These are phyloP conservation scores for Wickerhamomyces xylosicus DNA, from an alignment of 805 yeast species.

Conservation along the genomic window DNA sequence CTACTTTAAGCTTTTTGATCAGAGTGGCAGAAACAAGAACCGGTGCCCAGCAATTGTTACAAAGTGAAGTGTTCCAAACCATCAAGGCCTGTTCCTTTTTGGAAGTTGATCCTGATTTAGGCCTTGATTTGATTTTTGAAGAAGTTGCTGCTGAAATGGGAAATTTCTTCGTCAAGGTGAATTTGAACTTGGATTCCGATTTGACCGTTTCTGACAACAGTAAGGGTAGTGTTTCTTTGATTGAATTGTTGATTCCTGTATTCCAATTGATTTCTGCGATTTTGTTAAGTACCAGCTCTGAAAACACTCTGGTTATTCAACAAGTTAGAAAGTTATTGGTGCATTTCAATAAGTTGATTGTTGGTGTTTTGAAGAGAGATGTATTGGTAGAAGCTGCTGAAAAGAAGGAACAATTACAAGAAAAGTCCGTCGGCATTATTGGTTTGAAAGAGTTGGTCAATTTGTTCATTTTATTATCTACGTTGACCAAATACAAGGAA, in stretches of 20 bases:
- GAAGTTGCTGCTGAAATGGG: conserved; percentile 21
- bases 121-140: conserved; percentile 42
- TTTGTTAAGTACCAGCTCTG: conserved; percentile 67
- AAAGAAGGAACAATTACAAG: conserved; percentile 17
- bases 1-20: conserved; percentile 57
- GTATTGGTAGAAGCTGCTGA: conserved; percentile 23
- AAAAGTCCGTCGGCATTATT: conserved; percentile 19
- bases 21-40: conserved; percentile 65
- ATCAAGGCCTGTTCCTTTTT: conserved; percentile 49
- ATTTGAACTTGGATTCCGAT: conserved; percentile 44
- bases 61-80: conserved; percentile 59
- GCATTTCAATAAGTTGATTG: conserved; percentile 43
- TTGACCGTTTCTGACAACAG: conserved; percentile 23
- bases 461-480: conserved; percentile 41
- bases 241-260: conserved; percentile 61
- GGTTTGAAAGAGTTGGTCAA: conserved; percentile 45
- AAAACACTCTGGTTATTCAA: conserved; percentile 46
- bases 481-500: conserved; percentile 36
- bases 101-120: conserved; percentile 70
- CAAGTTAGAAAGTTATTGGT: conserved; percentile 42
- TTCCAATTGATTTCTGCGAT: conserved; percentile 65
- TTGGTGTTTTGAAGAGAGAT: conserved; percentile 56
- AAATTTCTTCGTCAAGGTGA: conserved; percentile 30
- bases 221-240: conserved; percentile 35
- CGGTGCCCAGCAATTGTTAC: conserved; percentile 73